A percentile compares a stretch with the other conserved stretches of the same genome.
These are phyloP conservation scores for Aspergillus latus DNA, from an alignment of 2,329 filamentous ascomycete genomes.

Conservation along the genomic window DNA sequence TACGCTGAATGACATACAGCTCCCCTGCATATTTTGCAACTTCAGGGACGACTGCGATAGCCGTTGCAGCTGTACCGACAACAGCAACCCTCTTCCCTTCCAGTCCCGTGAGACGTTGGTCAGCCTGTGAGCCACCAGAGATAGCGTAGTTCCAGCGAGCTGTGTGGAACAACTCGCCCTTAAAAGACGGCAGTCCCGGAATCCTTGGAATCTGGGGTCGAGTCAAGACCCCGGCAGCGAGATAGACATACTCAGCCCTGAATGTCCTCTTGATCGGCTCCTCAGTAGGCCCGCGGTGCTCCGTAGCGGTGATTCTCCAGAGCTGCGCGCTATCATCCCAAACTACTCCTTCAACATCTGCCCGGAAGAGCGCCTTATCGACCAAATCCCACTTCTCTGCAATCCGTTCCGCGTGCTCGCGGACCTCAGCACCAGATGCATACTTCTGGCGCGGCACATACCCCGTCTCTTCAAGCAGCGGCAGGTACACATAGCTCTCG, in stretches of 20 bases:
- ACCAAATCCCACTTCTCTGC: background rate
- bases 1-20: background rate
- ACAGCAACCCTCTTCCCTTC: background rate
- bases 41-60: background rate
- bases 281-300: background rate
- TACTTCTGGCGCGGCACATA: constrained; percentile 15
- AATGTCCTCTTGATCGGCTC: background rate
- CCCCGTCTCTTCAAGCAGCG: constrained; percentile 18
- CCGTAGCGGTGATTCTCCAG: background rate
- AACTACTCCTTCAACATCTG: background rate
- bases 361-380: background rate
- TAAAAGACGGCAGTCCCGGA: background rate
- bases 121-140: background rate
- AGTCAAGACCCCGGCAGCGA: background rate
- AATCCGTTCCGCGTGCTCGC: constrained; percentile 12
- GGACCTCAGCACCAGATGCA: constrained; percentile 12
- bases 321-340: background rate
- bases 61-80: background rate
- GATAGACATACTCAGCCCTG: background rate
- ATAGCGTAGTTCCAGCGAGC: background rate
- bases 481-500: constrained; percentile 48
- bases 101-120: background rate
- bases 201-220: background rate
- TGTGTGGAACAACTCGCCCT: background rate
- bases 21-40: background rate